Evolutionary conservation across 805 yeast species (phyloP).

Genomic region (Monosporozyma yasuniensis): DNA sequence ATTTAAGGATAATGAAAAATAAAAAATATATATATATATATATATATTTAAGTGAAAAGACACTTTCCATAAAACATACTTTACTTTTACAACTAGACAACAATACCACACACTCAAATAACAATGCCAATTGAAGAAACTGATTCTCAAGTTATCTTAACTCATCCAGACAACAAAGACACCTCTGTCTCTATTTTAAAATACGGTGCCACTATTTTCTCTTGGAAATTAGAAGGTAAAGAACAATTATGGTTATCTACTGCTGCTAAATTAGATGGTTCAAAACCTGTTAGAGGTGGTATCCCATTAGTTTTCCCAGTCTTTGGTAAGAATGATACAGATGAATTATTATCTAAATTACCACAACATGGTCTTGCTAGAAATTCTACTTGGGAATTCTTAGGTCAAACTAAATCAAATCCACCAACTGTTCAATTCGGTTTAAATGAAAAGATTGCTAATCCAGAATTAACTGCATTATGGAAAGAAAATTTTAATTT

Average conservation of each 20-base stretch:
- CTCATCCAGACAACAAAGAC: slow-evolving; percentile 42
- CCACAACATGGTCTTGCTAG: slow-evolving; percentile 98
- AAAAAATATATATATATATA: too few relatives aligned
- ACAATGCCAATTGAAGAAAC: slow-evolving; percentile 60
- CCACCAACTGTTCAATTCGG: slow-evolving; percentile 87
- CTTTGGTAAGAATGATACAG: slow-evolving; percentile 62
- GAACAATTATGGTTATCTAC: slow-evolving; percentile 79
- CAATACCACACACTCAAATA: not conserved
- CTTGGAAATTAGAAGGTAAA: slow-evolving; percentile 64
- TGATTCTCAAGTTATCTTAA: slow-evolving; percentile 51
- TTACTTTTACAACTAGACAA: not conserved
- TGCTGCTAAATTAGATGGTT: slow-evolving; percentile 81
- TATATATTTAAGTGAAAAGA: too few relatives aligned
- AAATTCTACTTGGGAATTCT: slow-evolving; percentile 82
- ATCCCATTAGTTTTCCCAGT: slow-evolving; percentile 94
- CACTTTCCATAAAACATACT: too few relatives aligned
- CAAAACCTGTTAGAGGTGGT: slow-evolving; percentile 95
- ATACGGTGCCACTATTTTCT: slow-evolving; percentile 80
- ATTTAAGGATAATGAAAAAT: too few relatives aligned
- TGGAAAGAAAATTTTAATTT: slow-evolving; percentile 66
- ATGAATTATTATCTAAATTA: slow-evolving; percentile 50
- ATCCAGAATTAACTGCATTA: slow-evolving; percentile 53
- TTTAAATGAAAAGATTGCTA: slow-evolving; percentile 75
- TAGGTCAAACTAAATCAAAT: slow-evolving; percentile 66
- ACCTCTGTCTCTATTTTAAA: slow-evolving; percentile 63